Percentiles rank a stretch among this genome's conserved stretches.
phyloP scores from a whole-genome alignment of 768 basidiomycete genomes.

The Mycena filopes region DNA sequence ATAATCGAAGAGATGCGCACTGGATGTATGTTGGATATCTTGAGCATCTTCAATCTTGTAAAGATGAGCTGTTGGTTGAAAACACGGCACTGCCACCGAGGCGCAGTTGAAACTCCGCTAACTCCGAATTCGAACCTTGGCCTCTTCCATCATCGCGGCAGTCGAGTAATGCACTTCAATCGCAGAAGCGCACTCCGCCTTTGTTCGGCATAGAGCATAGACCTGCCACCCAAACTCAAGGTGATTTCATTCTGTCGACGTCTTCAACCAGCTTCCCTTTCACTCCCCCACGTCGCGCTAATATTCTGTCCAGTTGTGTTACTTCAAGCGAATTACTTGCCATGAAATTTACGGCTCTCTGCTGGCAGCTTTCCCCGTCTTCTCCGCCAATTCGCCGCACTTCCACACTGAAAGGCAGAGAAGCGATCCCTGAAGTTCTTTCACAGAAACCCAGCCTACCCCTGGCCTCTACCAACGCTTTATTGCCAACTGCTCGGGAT shows the following conservation, averaged over 20 bases:
- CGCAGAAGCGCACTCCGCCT: conserved; percentile 3
- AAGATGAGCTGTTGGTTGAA: too few species aligned
- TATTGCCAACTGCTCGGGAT: conserved; percentile 8
- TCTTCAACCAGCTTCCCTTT: too few species aligned
- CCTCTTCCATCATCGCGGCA: conserved; percentile 6
- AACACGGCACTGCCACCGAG: too few species aligned
- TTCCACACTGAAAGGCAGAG: conserved; percentile 1
- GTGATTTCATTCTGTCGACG: too few species aligned
- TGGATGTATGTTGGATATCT: too few species aligned
- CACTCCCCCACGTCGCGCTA: too few species aligned
- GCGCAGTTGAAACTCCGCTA: too few species aligned
- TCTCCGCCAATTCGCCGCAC: neutral
- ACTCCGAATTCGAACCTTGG: too few species aligned
- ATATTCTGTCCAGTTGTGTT: neutral
- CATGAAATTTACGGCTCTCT: neutral
- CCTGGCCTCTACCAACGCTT: neutral
- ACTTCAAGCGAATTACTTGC: neutral
- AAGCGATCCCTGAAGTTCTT: neutral
- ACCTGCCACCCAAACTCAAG: neutral
- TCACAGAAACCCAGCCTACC: conserved; percentile 11
- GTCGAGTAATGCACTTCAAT: conserved; percentile 8
- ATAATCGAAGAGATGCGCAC: too few species aligned
- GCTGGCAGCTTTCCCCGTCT: neutral
- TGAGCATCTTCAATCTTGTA: too few species aligned
- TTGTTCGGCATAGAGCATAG: neutral